Base-by-base conservation (phyloP, 1,284 basidiomycete species). In the Thelephora terrestris region DNA sequence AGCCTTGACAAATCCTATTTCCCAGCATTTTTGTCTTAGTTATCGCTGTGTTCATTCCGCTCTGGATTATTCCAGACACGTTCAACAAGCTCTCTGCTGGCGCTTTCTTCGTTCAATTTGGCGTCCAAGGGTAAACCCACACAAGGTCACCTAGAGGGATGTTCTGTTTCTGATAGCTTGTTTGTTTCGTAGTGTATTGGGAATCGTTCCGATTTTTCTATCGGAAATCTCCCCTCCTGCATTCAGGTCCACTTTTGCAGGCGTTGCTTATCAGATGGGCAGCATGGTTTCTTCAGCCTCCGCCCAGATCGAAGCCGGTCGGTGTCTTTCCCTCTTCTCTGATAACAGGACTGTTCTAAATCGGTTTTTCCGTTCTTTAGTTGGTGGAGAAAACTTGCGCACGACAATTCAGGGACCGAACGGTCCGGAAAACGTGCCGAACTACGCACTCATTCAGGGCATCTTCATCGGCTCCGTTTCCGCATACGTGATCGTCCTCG, bases 241-340 rank as follows among this genome's bases (percentile, higher is more conserved):
- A 0, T 98, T 96, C 77, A 77, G 94, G 47, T 91, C 92, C 7
- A 88, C 90, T 0, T 97, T 95, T 74, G 85, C 87, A 17, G 94
- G 94, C 54, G 78, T 95, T 0, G 84, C 87, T 0, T 98, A 95
- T 67, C 93, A 96, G 60, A 61, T 91, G 37, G 85, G 88, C 49
- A 87, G 87, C 61, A 95, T 95, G 85, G 80, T 94, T 7, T 91
- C 87, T 0, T 80, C 85, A 0, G 89, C 91, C 0, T 85, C 89
- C 4, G 79, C 91, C 0, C 91, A 96, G 63, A 95, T 98, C 57
- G 93, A 97, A 75, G 81, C 93, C 2, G 79, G 81, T 71, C 71
- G 62, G 78, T 73, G 27, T 46, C 35, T 29, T n/a, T n/a, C 35
- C 23, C 6, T 7, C 21, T 48, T 21, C 21, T 29, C 16, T 21